Base-by-base conservation (phyloP, 179 eudicot genomes). In the Beta macrorhiza region DNA sequence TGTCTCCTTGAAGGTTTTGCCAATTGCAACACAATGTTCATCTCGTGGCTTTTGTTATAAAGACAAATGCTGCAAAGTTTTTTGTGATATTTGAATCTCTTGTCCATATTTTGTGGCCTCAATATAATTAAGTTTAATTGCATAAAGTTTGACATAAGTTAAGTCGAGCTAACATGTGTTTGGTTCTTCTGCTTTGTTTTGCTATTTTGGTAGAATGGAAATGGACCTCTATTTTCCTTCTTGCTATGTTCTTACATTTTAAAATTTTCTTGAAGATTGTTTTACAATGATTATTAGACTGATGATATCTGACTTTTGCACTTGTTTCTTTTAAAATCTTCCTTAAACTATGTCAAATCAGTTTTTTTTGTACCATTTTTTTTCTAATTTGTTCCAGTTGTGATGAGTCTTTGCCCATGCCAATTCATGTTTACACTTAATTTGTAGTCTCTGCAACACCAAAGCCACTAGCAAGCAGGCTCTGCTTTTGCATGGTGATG, bases 401-500 rank as follows among this genome's bases (percentile, higher is more conserved):
- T 25, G 12, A 53, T 53, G 5, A 25, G 17, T 5, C 25, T 62
- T 62, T 62, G 2, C 14, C 67, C 67, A 62, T n/a, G 29, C 16
- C 47, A 67, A 29, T 13, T 67, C 71, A 68, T 58, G 20, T 25
- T 76, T 49, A 16, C 20, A 0, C 59, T 75, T 62, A 7, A 12
- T 56, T 1, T 65, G 88, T 88, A 93, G 98, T 83, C 89, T 95
- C 5, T 95, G 98, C 84, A 91, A 93, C 84, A 92, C 93, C 51
- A 86, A 85, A 45, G 91, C 98, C 81, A 93, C 98, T 56, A 95
- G 98, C 85, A 85, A 89, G 84, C 98, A 95, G 84, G 82, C 98
- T 61, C 84, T 95, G 84, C 93, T 93, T 78, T 84, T 87, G 79
- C 98, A 95, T 87, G 97, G 91, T 57, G 98, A 93, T 70, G 98